Conservation (phyloP, 345 rosid species). For the Lumnitzera racemosa region DNA sequence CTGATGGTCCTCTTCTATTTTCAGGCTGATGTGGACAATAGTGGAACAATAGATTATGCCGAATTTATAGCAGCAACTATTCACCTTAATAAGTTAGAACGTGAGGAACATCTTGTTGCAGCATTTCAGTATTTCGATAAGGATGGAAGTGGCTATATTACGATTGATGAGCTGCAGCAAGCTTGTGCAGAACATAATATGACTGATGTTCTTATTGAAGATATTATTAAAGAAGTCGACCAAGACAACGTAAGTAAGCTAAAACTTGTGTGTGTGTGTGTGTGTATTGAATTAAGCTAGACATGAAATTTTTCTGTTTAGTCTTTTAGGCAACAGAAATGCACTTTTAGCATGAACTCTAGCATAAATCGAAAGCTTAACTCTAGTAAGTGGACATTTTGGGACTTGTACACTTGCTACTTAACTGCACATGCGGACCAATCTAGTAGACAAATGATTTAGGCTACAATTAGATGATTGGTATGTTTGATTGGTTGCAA, state of each 20-base stretch:
- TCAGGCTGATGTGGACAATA: conserved; percentile 96
- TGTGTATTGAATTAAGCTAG: neutral
- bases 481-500: too few species aligned
- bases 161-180: conserved; percentile 94
- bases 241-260: conserved; percentile 78
- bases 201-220: conserved; percentile 83
- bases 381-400: too few species aligned
- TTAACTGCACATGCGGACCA: too few species aligned
- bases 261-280: neutral
- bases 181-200: conserved; percentile 91
- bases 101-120: conserved; percentile 96
- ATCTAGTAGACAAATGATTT: too few species aligned
- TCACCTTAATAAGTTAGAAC: conserved; percentile 89
- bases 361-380: too few species aligned
- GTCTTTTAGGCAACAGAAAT: too few species aligned
- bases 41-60: conserved; percentile 92
- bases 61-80: conserved; percentile 96
- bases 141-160: conserved; percentile 92
- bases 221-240: conserved; percentile 90
- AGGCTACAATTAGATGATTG: too few species aligned
- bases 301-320: neutral
- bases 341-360: too few species aligned
- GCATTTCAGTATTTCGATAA: conserved; percentile 94
- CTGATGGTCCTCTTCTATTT: conserved; percentile 1
- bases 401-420: too few species aligned